Percentiles rank a stretch among this genome's conserved stretches.
phyloP scores from a whole-genome alignment of 495 filamentous ascomycete genomes.

The Darksidea phi region DNA sequence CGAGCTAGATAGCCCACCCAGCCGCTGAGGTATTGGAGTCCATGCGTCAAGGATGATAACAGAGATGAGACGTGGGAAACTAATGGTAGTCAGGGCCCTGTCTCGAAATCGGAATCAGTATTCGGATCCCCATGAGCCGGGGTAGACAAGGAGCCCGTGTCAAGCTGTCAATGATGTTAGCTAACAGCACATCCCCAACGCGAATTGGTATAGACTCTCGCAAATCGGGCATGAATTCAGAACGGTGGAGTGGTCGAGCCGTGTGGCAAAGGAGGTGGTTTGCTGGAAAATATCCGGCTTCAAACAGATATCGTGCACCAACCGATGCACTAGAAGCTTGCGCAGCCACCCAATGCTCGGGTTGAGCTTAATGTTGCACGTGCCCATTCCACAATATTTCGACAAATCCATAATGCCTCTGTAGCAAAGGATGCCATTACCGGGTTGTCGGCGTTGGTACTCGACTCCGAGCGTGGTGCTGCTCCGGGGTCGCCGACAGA shows the following conservation, averaged over 20 bases:
- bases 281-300: constrained; percentile 11
- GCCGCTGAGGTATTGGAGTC: constrained; percentile 34
- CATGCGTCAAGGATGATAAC: constrained; percentile 35
- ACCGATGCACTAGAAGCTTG: constrained; percentile 5
- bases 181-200: constrained; percentile 24
- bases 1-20: constrained; percentile 27
- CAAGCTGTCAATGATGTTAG: constrained; percentile 38
- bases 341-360: constrained; percentile 11
- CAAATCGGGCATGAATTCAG: constrained; percentile 13
- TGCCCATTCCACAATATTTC: constrained; percentile 1
- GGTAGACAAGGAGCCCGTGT: constrained; percentile 22
- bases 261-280: constrained; percentile 2
- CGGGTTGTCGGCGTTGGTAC: constrained; percentile 3
- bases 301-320: neutral
- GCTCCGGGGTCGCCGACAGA: constrained; percentile 15
- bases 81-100: constrained; percentile 30
- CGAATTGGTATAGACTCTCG: constrained; percentile 23
- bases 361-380: constrained; percentile 25
- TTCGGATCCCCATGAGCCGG: constrained; percentile 36
- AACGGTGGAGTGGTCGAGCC: constrained; percentile 21
- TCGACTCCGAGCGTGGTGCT: constrained; percentile 4
- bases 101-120: constrained; percentile 32
- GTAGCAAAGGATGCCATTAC: constrained; percentile 1
- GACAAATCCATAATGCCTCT: constrained; percentile 13
- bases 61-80: constrained; percentile 35